Evolutionary conservation across 495 filamentous ascomycete genomes (phyloP).

Genomic region (Aspergillus homomorphus): DNA sequence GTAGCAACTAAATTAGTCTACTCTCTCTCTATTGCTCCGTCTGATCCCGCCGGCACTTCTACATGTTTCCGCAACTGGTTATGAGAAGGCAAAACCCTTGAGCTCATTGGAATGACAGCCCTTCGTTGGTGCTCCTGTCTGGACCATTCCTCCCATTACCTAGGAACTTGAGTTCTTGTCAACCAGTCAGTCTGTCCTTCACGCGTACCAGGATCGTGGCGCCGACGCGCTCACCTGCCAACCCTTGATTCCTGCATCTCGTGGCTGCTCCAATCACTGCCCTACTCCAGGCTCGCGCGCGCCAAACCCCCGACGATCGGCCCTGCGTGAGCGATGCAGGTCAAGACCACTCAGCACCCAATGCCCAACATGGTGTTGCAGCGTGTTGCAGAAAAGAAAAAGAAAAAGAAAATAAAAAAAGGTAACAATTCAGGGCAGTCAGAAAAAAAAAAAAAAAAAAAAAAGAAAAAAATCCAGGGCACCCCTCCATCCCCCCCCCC

Average conservation of each 20-base stretch:
- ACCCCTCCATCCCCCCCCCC: neutral
- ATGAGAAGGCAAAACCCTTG: neutral
- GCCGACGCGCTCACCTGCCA: conserved; percentile 4
- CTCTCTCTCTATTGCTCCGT: no score
- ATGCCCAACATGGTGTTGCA: neutral
- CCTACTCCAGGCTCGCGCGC: neutral
- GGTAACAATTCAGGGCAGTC: neutral
- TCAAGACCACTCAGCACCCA: neutral
- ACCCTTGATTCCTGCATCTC: conserved; percentile 9
- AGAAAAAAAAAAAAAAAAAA: neutral
- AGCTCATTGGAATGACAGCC: conserved; percentile 2
- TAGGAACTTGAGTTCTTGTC: neutral
- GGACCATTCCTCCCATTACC: neutral
- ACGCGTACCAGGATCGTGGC: conserved; percentile 7
- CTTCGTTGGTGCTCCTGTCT: neutral
- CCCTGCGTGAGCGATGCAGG: conserved; percentile 2
- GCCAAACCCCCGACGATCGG: conserved; percentile 5
- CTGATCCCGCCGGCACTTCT: no score
- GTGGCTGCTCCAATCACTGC: conserved; percentile 5
- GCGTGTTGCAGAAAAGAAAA: neutral
- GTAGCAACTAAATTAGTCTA: neutral
- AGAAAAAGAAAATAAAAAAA: neutral
- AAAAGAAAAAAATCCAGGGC: neutral
- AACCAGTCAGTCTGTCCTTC: neutral
- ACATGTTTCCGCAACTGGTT: neutral